Evolutionary conservation across 2,329 filamentous ascomycete species (phyloP).

Genomic region (Harringtonia lauricola): DNA sequence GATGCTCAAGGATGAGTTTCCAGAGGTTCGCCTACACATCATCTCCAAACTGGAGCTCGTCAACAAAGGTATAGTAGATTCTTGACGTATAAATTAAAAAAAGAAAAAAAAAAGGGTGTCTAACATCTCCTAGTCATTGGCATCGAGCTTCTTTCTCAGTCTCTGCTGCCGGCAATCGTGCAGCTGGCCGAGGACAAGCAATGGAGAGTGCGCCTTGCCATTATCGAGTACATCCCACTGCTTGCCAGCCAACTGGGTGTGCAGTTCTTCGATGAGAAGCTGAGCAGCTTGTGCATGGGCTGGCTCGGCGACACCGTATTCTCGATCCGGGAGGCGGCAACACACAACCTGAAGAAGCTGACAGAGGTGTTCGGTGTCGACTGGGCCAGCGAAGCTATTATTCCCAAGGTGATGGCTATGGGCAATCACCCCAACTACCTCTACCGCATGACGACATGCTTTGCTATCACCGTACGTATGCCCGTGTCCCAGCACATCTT

Average conservation of each 20-base stretch:
- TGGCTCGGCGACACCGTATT: slow-evolving; percentile 98
- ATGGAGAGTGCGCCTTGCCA: slow-evolving; percentile 94
- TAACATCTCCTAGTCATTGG: slow-evolving; percentile 61
- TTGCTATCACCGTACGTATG: slow-evolving; percentile 81
- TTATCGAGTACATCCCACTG: slow-evolving; percentile 98
- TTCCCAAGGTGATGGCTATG: slow-evolving; percentile 98
- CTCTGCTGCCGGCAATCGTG: slow-evolving; percentile 90
- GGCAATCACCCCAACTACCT: slow-evolving; percentile 97
- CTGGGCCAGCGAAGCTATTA: slow-evolving; percentile 94
- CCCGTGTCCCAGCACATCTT: neutral
- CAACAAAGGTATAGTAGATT: slow-evolving; percentile 62
- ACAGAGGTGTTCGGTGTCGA: slow-evolving; percentile 98
- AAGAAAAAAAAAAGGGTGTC: neutral
- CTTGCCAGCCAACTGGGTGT: slow-evolving; percentile 92
- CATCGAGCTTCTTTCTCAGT: slow-evolving; percentile 93
- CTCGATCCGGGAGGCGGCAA: slow-evolving; percentile 94
- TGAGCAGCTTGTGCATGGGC: slow-evolving; percentile 91
- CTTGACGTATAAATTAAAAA: slow-evolving; percentile 10
- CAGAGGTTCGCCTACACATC: slow-evolving; percentile 94
- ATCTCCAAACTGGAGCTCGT: slow-evolving; percentile 99
- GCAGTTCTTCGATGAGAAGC: slow-evolving; percentile 96
- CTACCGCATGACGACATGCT: slow-evolving; percentile 99
- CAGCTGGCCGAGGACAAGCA: slow-evolving; percentile 98
- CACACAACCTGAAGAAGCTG: slow-evolving; percentile 94
- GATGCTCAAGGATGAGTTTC: slow-evolving; percentile 99